Evolutionary conservation across 805 yeast species (phyloP), one percentile per base, ranked within the genome.

Genomic region (Metschnikowia kofuensis): DNA sequence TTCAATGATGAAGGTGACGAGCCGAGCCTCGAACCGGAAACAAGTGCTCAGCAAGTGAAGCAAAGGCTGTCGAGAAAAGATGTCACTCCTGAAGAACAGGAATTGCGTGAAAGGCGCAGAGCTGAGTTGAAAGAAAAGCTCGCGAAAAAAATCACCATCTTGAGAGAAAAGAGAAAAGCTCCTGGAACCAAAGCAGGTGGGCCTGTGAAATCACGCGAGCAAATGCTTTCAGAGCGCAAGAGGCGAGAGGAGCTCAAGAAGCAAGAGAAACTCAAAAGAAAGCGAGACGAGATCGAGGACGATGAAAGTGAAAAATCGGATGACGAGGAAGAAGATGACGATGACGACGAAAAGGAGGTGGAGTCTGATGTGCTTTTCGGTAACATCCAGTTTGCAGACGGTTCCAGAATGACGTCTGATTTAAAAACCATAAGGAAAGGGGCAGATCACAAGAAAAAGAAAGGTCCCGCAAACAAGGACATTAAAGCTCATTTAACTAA

Each of bases 391-490:
- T 90, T 94, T 68, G 78, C 81, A 48, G 96, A 89, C 60, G 96
- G 97, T 28, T 79, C 85, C 14, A 77, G 83, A 62, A 80, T 85
- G 27, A 86, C 95, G 6, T 83, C 90, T 2, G 96, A 89, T 64
- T 75, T 81, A 59, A 75, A 72, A 51, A 75, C 72, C 53, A 65
- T 79, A 39, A 77, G 94, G 60, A 57, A 63, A 27, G 66, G 75
- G 6, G 69, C 66, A 15, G 84, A 76, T 44, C 68, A 73, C 56
- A 67, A 70, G 48, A 84, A 82, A 65, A 76, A 74, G 56, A 89
- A 87, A 66, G 97, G 96, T 0, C 96, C 97, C 2, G 79, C 92
- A 2, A 84, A 84, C 63, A 82, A 85, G 52, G 99, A 94, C 69
- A 67, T 87, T 47, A 84, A 84, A 55, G 94, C 89, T 0, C 97